phyloP scores from a whole-genome alignment of 75 land plant genomes.

The Picea glauca region DNA sequence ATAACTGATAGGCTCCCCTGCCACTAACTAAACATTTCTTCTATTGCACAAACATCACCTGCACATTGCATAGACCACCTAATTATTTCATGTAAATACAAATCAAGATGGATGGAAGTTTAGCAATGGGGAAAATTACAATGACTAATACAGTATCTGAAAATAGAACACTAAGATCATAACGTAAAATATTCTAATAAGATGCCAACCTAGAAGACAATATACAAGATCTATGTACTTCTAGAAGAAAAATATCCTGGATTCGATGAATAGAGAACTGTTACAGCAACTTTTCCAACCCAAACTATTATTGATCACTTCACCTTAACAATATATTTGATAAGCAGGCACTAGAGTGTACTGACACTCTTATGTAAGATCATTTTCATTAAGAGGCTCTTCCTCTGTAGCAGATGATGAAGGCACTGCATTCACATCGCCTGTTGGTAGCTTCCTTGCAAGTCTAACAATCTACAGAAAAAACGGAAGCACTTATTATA shows the following conservation, averaged over 20 bases:
- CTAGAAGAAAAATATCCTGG: not conserved
- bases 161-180: not conserved
- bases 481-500: not conserved
- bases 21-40: not conserved
- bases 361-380: slow-evolving; percentile 42
- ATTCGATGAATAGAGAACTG: not conserved
- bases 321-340: not conserved
- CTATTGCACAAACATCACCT: not conserved
- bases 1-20: not conserved
- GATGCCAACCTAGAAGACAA: not conserved
- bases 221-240: not conserved
- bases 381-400: slow-evolving; percentile 56
- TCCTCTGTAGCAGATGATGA: slow-evolving; percentile 18
- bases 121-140: no score
- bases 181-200: not conserved
- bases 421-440: slow-evolving; percentile 43
- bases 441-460: slow-evolving; percentile 82
- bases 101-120: not conserved
- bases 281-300: not conserved
- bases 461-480: slow-evolving; percentile 75
- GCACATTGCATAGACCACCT: not conserved
- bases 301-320: not conserved
- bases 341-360: not conserved
- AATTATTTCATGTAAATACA: not conserved
- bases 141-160: no score